Base-by-base conservation (phyloP, 2,329 filamentous ascomycete species). In the Bipolaris oryzae region DNA sequence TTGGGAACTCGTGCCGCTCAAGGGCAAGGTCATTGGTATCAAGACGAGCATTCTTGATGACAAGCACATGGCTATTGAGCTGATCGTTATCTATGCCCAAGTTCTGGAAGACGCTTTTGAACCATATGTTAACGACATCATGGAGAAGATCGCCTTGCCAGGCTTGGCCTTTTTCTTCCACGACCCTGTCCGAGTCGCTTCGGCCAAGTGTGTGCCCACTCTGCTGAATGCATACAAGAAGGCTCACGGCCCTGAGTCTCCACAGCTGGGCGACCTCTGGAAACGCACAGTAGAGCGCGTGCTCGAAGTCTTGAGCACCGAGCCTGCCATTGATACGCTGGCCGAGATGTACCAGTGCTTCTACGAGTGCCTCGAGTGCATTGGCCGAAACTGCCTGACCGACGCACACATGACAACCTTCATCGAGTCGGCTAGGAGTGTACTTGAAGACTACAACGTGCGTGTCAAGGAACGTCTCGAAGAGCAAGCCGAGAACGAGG, bases 281-380 rank as follows among this genome's bases (percentile, higher is more conserved):
- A 85, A 84, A 60, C 87, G 85, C 53, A 96, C 93, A 3, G 88
- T 95, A 9, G 90, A 91, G 69, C 97, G 96, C 79, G 85, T 98
- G 34, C 86, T 99, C 10, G 95, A 98, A 76, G 93, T 97, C 1
- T 84, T 99, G 37, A 91, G 89, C 60, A 93, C 93, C 0, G 95
- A 99, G 79, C 94, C 95, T 18, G 92, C 93, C 1, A 93, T 99
- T 57, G 95, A 99, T 69, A 96, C 95, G 0, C 84, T 99, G 44
- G 94, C 95, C 1, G 95, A 98, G 79, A 97, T 99, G 92, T 99
- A 97, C 78, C 94, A 98, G 77, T 99, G 95, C 81, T 99, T 99
- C 82, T 99, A 99, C 76, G 95, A 99, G 77, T 96, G 92, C 23
- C 88, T 99, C 7, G 94, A 98, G 79, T 93, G 97, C 20, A 86